A percentile compares a stretch with the other conserved stretches of the same genome.
These are phyloP conservation scores for Aspergillus amoenus DNA, from an alignment of 2,329 filamentous ascomycete species.

Conservation along the genomic window DNA sequence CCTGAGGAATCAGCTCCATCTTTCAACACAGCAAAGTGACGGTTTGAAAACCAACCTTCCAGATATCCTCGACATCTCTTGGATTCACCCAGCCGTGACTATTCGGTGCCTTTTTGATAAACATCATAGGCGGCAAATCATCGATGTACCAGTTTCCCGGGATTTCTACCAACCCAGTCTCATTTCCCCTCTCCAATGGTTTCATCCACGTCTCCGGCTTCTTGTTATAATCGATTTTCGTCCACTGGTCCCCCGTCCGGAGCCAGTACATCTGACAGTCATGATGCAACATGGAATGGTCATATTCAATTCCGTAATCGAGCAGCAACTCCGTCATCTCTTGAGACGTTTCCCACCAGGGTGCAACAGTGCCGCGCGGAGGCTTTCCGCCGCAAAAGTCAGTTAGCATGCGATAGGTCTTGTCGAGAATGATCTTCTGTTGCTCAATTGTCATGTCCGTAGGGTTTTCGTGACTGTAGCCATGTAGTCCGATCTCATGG, in stretches of 20 bases:
- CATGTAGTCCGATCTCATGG: slow-evolving; percentile 68
- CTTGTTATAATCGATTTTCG: slow-evolving; percentile 46
- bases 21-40: not conserved
- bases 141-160: slow-evolving; percentile 47
- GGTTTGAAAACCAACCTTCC: slow-evolving; percentile 35
- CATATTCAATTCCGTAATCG: slow-evolving; percentile 46
- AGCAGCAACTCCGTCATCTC: slow-evolving; percentile 58
- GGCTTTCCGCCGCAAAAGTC: slow-evolving; percentile 74
- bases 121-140: slow-evolving; percentile 48
- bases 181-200: slow-evolving; percentile 47
- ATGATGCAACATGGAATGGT: slow-evolving; percentile 47
- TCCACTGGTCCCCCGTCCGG: slow-evolving; percentile 46
- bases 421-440: slow-evolving; percentile 73
- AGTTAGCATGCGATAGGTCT: slow-evolving; percentile 70
- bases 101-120: slow-evolving; percentile 49
- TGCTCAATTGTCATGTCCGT: slow-evolving; percentile 71
- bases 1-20: slow-evolving; percentile 58
- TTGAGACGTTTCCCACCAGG: slow-evolving; percentile 72
- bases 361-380: slow-evolving; percentile 69
- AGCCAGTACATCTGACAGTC: slow-evolving; percentile 48
- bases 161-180: slow-evolving; percentile 46
- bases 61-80: slow-evolving; percentile 59
- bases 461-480: slow-evolving; percentile 74
- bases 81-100: slow-evolving; percentile 60
- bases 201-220: slow-evolving; percentile 48